These are phyloP conservation scores for Ensete ventricosum DNA, from an alignment of 176 grass and related monocot genomes.

Conservation along the genomic window DNA sequence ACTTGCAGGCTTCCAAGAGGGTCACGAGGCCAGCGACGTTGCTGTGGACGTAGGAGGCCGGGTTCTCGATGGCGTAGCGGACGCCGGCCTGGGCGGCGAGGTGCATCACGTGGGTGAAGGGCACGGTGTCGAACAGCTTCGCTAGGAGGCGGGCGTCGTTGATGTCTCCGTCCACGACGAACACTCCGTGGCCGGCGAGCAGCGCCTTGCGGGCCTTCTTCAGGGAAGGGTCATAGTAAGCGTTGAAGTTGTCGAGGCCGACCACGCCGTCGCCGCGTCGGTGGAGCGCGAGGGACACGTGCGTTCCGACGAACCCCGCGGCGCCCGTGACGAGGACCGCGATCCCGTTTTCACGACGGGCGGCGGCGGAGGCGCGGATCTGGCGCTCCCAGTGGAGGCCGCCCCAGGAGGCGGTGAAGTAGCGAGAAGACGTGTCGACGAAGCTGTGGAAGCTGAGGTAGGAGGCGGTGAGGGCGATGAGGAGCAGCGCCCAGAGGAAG, in stretches of 20 bases:
- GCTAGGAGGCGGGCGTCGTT: constrained; percentile 49
- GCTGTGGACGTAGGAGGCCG: constrained; percentile 54
- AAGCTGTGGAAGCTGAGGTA: constrained; percentile 63
- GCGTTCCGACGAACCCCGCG: constrained; percentile 51
- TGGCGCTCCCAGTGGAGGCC: constrained; percentile 67
- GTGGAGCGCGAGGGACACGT: constrained; percentile 40
- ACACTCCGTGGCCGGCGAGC: constrained; percentile 38
- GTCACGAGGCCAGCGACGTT: constrained; percentile 59
- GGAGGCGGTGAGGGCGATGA: constrained; percentile 45
- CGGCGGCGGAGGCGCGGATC: constrained; percentile 41
- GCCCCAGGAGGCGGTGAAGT: constrained; percentile 51
- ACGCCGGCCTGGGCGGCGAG: constrained; percentile 74
- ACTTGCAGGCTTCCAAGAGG: constrained; percentile 53
- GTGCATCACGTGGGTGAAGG: constrained; percentile 68
- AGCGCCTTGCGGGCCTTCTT: constrained; percentile 56
- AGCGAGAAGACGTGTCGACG: constrained; percentile 41
- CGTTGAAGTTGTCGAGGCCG: constrained; percentile 66
- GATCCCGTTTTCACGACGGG: constrained; percentile 25
- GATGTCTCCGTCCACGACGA: constrained; percentile 58
- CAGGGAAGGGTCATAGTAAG: constrained; percentile 59
- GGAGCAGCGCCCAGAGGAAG: constrained; percentile 65
- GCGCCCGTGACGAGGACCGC: constrained; percentile 67
- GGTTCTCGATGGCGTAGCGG: constrained; percentile 69
- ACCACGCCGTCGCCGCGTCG: constrained; percentile 59
- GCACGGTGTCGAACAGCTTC: constrained; percentile 56